Evolutionary conservation across 2,329 filamentous ascomycete species (phyloP), one percentile per base, ranked within the genome.

Genomic region (Pseudogymnoascus sp.): DNA sequence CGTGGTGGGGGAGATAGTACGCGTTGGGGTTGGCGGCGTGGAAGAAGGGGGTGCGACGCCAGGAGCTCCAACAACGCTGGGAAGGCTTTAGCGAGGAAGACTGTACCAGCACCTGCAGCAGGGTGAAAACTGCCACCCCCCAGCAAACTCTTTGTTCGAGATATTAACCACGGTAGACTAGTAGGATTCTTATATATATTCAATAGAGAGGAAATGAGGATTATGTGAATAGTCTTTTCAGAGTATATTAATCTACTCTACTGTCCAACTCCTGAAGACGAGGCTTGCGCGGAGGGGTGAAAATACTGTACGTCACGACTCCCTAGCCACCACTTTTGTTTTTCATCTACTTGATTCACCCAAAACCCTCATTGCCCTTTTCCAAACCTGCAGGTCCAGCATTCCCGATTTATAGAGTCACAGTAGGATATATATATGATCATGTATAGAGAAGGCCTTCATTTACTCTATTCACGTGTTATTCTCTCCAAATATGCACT

Each of bases 21-120:
- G 60, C 60, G 60, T 62, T 62, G 60, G 26, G 36, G 26, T 60
- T 23, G 31, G 57, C 26, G 57, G 60, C 44, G 23, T 50, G 44
- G 44, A 50, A 50, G 44, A 50, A 50, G 44, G 44, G 42, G 44
- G 44, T 50, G 44, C 44, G 44, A 50, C 44, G 28, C 21, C 21
- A 50, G 21, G 44, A 50, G 44, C 44, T 50, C 44, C 44, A 50
- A 50, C 44, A 50, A 50, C 44, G 44, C 44, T 50, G 44, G 6
- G 44, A 50, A 50, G 44, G 21, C n/a, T 19, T 50, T 50, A 50
- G 44, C 44, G 44, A 50, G 44, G 19, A 50, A 50, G 44, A 50
- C 23, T 19, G 44, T 50, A 50, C 44, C 44, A 50, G 13, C 44
- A 50, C 44, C 44, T 50, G 44, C 44, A 50, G 44, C 44, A 50